Conservation (phyloP, 805 yeast species). For the Wickerhamiella azymoides region DNA sequence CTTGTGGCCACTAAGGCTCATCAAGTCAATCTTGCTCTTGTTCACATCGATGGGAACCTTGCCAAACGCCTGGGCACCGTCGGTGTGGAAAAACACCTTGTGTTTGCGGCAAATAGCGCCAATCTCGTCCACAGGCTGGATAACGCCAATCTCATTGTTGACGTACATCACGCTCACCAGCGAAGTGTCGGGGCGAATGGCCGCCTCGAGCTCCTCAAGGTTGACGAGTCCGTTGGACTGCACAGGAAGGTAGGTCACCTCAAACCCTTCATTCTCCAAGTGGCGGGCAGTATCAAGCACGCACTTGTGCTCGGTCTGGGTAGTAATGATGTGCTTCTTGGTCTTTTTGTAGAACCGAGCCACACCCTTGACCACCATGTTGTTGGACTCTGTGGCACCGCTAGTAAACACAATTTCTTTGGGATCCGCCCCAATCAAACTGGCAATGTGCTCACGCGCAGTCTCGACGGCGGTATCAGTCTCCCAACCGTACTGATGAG, state of each 20-base stretch:
- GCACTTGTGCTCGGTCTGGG: slow-evolving; percentile 97
- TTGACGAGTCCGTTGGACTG: slow-evolving; percentile 63
- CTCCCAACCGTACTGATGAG: slow-evolving; percentile 99
- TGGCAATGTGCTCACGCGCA: slow-evolving; percentile 74
- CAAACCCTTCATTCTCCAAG: slow-evolving; percentile 92
- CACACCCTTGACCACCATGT: slow-evolving; percentile 90
- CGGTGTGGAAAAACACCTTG: slow-evolving; percentile 94
- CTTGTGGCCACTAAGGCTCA: slow-evolving; percentile 92
- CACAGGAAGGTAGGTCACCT: slow-evolving; percentile 86
- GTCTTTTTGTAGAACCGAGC: slow-evolving; percentile 83
- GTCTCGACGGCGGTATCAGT: slow-evolving; percentile 81
- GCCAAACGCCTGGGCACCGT: slow-evolving; percentile 95
- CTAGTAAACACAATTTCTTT: slow-evolving; percentile 94
- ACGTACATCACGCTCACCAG: slow-evolving; percentile 93
- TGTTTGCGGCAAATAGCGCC: slow-evolving; percentile 74
- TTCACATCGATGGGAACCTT: slow-evolving; percentile 88
- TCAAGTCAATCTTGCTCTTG: slow-evolving; percentile 77
- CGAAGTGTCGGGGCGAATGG: slow-evolving; percentile 82
- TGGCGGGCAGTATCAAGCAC: slow-evolving; percentile 94
- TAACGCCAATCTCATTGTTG: slow-evolving; percentile 94
- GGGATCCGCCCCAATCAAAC: slow-evolving; percentile 80
- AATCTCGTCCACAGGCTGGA: slow-evolving; percentile 90
- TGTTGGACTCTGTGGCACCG: slow-evolving; percentile 96
- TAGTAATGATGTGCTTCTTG: slow-evolving; percentile 86
- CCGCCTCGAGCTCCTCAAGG: slow-evolving; percentile 60